A percentile compares a stretch with the other conserved stretches of the same genome.
Evolutionary conservation across 1,284 basidiomycete species (phyloP).

Genomic region (Leccinum pseudoinsigne): DNA sequence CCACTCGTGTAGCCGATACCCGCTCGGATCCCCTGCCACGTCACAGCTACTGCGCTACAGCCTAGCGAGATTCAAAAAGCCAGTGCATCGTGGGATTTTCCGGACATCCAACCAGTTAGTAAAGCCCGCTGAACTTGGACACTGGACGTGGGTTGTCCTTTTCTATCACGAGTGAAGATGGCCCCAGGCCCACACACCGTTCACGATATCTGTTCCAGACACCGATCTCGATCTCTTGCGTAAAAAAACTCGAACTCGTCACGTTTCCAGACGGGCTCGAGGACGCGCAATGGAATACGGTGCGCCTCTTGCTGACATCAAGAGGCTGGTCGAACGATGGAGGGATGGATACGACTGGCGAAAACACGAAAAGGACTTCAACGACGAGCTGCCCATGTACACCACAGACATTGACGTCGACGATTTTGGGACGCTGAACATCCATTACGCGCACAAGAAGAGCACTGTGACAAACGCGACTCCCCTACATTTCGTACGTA

Average conservation of each 20-base stretch:
- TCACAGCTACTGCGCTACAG: neutral
- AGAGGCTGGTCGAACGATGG: slow-evolving; percentile 41
- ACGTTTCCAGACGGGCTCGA: slow-evolving; percentile 45
- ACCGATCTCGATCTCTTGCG: no score
- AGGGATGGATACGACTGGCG: slow-evolving; percentile 45
- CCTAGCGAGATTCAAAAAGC: neutral
- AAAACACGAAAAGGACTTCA: slow-evolving; percentile 29
- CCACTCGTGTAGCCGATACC: neutral
- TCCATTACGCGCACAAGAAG: slow-evolving; percentile 45
- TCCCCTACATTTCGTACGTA: slow-evolving; percentile 44
- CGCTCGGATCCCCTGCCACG: neutral
- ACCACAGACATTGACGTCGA: slow-evolving; percentile 42
- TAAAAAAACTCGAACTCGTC: slow-evolving; percentile 33
- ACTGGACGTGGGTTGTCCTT: neutral
- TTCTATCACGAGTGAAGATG: slow-evolving; percentile 2
- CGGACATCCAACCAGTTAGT: neutral
- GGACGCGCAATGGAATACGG: slow-evolving; percentile 40
- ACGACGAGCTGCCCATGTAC: slow-evolving; percentile 40
- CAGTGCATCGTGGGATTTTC: neutral
- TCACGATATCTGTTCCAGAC: no score
- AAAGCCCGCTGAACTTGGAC: neutral
- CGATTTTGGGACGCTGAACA: slow-evolving; percentile 37
- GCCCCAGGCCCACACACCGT: neutral
- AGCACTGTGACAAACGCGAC: slow-evolving; percentile 38
- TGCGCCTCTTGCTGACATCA: slow-evolving; percentile 39